A percentile compares a stretch with the other conserved stretches of the same genome.
Evolutionary conservation across 2,329 filamentous ascomycete species (phyloP).

Genomic region (Talaromyces sp.): DNA sequence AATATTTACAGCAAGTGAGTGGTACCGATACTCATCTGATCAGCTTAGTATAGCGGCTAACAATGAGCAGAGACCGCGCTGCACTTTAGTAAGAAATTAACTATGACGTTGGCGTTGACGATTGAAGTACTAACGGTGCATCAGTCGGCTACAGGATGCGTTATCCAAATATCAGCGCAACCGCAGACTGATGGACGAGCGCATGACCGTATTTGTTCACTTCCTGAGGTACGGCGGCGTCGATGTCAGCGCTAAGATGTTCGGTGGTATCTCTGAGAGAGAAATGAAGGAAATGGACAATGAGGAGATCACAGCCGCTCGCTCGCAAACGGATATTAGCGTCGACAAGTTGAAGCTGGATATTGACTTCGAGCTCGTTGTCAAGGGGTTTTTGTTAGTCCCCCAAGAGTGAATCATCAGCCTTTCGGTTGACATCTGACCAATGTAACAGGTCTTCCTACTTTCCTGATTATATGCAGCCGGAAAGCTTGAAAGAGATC

Average conservation of each 20-base stretch:
- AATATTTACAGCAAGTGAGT: slow-evolving; percentile 63
- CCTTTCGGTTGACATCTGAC: background rate
- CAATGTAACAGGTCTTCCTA: slow-evolving; percentile 46
- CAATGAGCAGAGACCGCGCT: slow-evolving; percentile 30
- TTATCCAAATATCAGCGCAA: slow-evolving; percentile 75
- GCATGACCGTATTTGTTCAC: slow-evolving; percentile 64
- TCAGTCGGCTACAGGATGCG: slow-evolving; percentile 74
- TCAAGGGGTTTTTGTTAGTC: slow-evolving; percentile 70
- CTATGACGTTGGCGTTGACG: background rate
- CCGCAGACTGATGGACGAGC: slow-evolving; percentile 64
- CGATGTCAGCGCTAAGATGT: slow-evolving; percentile 57
- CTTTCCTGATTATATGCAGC: slow-evolving; percentile 53
- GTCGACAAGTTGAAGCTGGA: slow-evolving; percentile 62
- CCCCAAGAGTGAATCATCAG: background rate
- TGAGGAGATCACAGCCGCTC: slow-evolving; percentile 59
- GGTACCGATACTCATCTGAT: background rate
- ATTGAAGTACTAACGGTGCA: slow-evolving; percentile 14
- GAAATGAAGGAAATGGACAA: slow-evolving; percentile 59
- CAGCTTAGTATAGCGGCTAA: slow-evolving; percentile 11
- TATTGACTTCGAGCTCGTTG: slow-evolving; percentile 76
- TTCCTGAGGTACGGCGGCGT: slow-evolving; percentile 83
- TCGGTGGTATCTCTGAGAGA: slow-evolving; percentile 58
- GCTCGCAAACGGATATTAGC: slow-evolving; percentile 43
- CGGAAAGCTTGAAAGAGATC: slow-evolving; percentile 50
- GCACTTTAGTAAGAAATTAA: slow-evolving; percentile 52